phyloP scores from a whole-genome alignment of 2,329 filamentous ascomycete species.

The Xylaria sp. region DNA sequence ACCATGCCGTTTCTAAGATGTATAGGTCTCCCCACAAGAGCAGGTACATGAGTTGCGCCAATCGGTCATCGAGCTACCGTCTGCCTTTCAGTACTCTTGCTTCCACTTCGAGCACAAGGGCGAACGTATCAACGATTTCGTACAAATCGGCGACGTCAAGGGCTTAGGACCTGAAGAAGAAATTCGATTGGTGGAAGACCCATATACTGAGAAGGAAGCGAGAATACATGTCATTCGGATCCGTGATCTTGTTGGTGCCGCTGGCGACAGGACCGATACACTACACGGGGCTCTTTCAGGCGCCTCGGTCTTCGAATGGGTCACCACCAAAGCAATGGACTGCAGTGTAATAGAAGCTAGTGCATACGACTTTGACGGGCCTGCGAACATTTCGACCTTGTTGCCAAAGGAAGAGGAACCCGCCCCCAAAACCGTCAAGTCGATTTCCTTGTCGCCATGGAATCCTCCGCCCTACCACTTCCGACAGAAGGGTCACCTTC shows the following conservation, averaged over 20 bases:
- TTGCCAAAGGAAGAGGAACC: conserved; percentile 74
- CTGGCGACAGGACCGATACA: conserved; percentile 87
- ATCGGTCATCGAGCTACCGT: conserved; percentile 91
- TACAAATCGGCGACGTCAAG: conserved; percentile 88
- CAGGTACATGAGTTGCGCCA: conserved; percentile 98
- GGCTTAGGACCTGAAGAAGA: conserved; percentile 81
- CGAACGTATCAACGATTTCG: conserved; percentile 92
- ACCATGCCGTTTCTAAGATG: conserved; percentile 39
- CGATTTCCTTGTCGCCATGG: conserved; percentile 89
- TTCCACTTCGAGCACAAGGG: conserved; percentile 96
- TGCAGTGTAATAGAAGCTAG: conserved; percentile 54
- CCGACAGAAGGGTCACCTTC: conserved; percentile 88
- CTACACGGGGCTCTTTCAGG: conserved; percentile 88
- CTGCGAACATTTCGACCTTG: conserved; percentile 75
- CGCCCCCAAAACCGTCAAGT: conserved; percentile 90
- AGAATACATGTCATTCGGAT: conserved; percentile 93
- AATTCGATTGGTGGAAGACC: conserved; percentile 86
- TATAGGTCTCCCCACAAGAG: conserved; percentile 87
- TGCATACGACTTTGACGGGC: conserved; percentile 78
- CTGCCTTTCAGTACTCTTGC: conserved; percentile 96
- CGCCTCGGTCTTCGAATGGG: conserved; percentile 84
- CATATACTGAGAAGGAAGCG: conserved; percentile 98
- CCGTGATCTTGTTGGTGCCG: conserved; percentile 91
- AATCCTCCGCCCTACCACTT: conserved; percentile 95
- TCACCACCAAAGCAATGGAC: conserved; percentile 62